Evolutionary conservation across 1,284 basidiomycete species (phyloP), one percentile per base, ranked within the genome.

Genomic region (Gomphus bonarii): DNA sequence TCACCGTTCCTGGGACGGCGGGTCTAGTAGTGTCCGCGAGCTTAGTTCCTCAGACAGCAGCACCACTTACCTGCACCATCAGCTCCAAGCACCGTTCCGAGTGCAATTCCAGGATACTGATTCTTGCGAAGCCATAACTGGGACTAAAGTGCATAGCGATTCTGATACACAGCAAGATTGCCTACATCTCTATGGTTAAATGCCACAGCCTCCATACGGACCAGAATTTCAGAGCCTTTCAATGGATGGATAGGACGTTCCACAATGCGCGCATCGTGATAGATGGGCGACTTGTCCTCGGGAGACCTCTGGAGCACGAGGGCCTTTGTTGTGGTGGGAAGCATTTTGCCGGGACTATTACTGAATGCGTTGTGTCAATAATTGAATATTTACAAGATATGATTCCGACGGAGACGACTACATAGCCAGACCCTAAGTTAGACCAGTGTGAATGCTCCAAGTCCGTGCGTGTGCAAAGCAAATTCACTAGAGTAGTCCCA

Each of bases 171-270:
- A 51, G n/a, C 38, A 28, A n/a, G 33, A 57, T 2, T 20, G 70
- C 79, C 58, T 62, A 91, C 88, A 66, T 91, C 90, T 64, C 85
- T 74, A 61, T 84, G 85, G 66, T 92, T 92, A 72, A 88, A 88
- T n/a, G 78, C 81, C 0, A 77, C 85, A 9, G 88, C 87, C 16
- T 71, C 71, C 48, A 88, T 77, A 65, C 77, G 79, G 16, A 90
- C 82, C 3, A 89, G 71, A 1, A 90, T 67, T 65, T 88, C 72
- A 1, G 78, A 82, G 0, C 68, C 60, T 60, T 77, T 72, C 55
- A 85, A 72, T n/a, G 66, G 44, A 10, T 76, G 74, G 47, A 87
- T 65, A 0, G 74, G 70, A 43, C 68, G 70, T 18, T 77, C 71
- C 58, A 78, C 75, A 20, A 87, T 56, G 11, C 72, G 69, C 2